phyloP scores from a whole-genome alignment of 345 rosid genomes.

The Raphanus raphanistrum region DNA sequence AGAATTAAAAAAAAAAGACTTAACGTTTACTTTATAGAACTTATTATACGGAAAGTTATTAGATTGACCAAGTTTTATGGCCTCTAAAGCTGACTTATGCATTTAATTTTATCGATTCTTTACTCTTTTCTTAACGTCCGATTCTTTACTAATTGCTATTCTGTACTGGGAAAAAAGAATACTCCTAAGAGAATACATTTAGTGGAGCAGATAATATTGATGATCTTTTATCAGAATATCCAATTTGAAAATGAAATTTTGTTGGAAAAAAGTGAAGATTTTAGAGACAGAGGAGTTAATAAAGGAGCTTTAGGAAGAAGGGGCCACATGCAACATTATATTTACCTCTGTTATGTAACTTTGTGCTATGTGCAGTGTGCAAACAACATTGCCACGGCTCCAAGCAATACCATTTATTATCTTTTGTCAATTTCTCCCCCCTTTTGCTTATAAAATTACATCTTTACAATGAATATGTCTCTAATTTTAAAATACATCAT shows the following conservation, averaged over 20 bases:
- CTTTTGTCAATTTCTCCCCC: slow-evolving; percentile 35
- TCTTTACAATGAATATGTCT: slow-evolving; percentile 25
- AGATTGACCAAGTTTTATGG: slow-evolving; percentile 12
- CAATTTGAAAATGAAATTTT: not conserved
- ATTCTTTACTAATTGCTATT: not conserved
- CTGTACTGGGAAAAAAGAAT: not conserved
- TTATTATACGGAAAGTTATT: not conserved
- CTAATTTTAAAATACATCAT: not conserved
- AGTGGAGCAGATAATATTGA: slow-evolving; percentile 13
- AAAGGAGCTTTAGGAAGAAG: slow-evolving; percentile 36
- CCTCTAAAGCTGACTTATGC: slow-evolving; percentile 17
- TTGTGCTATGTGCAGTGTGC: slow-evolving; percentile 64
- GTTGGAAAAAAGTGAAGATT: not conserved
- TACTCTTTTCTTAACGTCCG: not conserved
- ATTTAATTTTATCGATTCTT: not conserved
- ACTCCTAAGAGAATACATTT: not conserved
- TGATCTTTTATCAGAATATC: slow-evolving; percentile 14
- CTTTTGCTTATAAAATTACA: slow-evolving; percentile 23
- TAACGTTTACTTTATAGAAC: not conserved
- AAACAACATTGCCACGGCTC: slow-evolving; percentile 35
- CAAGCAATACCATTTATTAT: slow-evolving; percentile 40
- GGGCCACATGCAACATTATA: slow-evolving; percentile 41
- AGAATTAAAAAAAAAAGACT: slow-evolving; percentile 11
- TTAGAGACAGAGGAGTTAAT: slow-evolving; percentile 38
- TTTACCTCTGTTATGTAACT: slow-evolving; percentile 34